Evolutionary conservation across 1,284 basidiomycete species (phyloP).

Genomic region (Ustilago vetiveriae): DNA sequence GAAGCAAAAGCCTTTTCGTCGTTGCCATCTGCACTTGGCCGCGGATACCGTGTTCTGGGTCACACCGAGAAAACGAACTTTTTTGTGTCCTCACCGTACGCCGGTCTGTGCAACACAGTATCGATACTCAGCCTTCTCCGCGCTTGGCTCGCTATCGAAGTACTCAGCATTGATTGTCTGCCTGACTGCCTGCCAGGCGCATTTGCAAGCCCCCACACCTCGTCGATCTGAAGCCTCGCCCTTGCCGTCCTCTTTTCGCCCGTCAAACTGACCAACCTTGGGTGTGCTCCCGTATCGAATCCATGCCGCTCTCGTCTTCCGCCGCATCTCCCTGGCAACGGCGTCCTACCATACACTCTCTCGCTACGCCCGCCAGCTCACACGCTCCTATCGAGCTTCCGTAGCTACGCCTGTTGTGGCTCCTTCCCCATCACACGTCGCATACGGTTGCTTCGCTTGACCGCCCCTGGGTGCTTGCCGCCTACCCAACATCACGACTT

Average conservation of each 20-base stretch:
- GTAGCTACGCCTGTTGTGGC: too few relatives aligned
- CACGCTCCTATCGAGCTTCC: too few relatives aligned
- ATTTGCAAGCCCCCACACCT: slow-evolving; percentile 5
- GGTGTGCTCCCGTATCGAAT: neutral
- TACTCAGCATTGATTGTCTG: neutral
- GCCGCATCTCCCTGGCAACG: neutral
- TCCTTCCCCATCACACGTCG: neutral
- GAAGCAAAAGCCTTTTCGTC: slow-evolving; percentile 1
- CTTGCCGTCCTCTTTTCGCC: neutral
- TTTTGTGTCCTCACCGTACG: too few relatives aligned
- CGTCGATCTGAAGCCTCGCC: slow-evolving; percentile 2
- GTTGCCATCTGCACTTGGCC: neutral
- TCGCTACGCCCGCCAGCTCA: neutral
- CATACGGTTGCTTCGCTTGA: neutral
- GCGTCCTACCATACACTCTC: slow-evolving; percentile 4
- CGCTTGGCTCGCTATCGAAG: too few relatives aligned
- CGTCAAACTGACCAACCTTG: too few relatives aligned
- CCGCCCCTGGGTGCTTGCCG: neutral
- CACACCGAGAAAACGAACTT: too few relatives aligned
- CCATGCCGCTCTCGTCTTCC: neutral
- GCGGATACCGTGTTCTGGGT: neutral
- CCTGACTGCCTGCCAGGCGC: neutral
- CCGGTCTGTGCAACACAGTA: too few relatives aligned
- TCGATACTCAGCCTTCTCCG: too few relatives aligned
- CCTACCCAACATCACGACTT: neutral